phyloP scores from a whole-genome alignment of 1,284 basidiomycete genomes.

The Microbotryomycetes sp. region DNA sequence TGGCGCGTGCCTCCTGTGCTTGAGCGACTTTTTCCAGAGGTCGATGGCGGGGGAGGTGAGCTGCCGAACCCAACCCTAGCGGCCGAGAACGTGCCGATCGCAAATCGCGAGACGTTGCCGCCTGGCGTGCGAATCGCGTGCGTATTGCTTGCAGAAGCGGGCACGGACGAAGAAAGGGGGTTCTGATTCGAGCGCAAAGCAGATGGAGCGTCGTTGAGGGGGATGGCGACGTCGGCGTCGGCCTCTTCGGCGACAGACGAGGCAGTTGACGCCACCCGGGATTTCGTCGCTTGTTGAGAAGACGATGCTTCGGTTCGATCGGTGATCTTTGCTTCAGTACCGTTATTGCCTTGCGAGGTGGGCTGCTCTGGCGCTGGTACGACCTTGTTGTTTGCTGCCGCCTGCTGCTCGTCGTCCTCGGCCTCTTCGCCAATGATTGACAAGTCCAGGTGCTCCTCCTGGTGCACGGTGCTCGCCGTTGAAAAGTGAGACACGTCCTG shows the following conservation, averaged over 20 bases:
- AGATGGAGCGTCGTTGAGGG: constrained; percentile 30
- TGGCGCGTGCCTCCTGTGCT: constrained; percentile 4
- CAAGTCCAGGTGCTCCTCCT: constrained; percentile 10
- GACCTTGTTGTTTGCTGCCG: background rate
- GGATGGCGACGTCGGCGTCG: constrained; percentile 29
- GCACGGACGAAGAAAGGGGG: constrained; percentile 9
- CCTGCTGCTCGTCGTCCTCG: background rate
- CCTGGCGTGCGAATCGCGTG: constrained; percentile 11
- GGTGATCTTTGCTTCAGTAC: background rate
- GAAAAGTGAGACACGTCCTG: background rate
- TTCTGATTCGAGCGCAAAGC: constrained; percentile 7
- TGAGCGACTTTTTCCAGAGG: background rate
- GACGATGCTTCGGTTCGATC: too few relatives aligned
- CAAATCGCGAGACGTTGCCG: constrained; percentile 7
- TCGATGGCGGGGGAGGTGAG: constrained; percentile 10
- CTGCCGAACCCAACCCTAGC: constrained; percentile 21
- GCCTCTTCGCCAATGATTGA: constrained; percentile 26
- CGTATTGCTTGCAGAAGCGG: background rate
- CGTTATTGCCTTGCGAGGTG: background rate
- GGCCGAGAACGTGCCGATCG: constrained; percentile 14
- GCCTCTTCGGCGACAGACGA: constrained; percentile 32
- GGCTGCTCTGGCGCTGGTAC: background rate
- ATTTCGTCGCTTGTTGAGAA: background rate
- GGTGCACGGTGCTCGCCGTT: background rate
- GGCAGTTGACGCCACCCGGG: constrained; percentile 15